Percentiles rank a stretch among this genome's conserved stretches.
Conservation (phyloP, 495 filamentous ascomycete species). For the Penicillium crystallinum region DNA sequence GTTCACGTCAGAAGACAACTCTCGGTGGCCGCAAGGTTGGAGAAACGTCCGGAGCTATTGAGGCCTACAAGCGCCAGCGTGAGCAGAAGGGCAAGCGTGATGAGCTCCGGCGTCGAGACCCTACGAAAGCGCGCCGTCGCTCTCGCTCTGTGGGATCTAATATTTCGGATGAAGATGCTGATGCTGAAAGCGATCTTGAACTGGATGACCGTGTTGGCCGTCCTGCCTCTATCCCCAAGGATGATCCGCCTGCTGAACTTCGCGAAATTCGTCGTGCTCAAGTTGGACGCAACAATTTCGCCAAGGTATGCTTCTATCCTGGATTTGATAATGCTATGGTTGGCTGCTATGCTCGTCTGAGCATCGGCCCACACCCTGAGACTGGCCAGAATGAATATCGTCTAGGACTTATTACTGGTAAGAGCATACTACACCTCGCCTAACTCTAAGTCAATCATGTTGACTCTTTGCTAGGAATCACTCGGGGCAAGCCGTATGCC, state of each 20-base stretch:
- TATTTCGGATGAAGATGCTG: constrained; percentile 59
- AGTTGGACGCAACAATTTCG: constrained; percentile 75
- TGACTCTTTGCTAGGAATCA: constrained; percentile 58
- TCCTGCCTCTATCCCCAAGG: constrained; percentile 39
- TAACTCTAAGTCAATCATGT: neutral
- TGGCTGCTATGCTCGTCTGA: constrained; percentile 76
- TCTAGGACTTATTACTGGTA: constrained; percentile 81
- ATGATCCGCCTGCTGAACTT: constrained; percentile 63
- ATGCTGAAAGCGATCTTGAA: constrained; percentile 75
- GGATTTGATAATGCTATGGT: constrained; percentile 76
- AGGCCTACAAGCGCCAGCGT: constrained; percentile 76
- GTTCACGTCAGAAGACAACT: constrained; percentile 73
- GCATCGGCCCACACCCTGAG: constrained; percentile 63
- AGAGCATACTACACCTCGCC: constrained; percentile 4
- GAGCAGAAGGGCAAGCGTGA: constrained; percentile 70
- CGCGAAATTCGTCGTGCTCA: constrained; percentile 75
- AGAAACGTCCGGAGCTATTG: constrained; percentile 69
- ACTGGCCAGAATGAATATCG: constrained; percentile 72
- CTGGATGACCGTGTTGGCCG: constrained; percentile 54
- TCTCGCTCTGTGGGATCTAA: constrained; percentile 46
- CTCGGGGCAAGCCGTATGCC: constrained; percentile 70
- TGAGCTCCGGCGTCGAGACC: constrained; percentile 65
- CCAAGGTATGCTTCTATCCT: constrained; percentile 83
- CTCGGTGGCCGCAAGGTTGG: constrained; percentile 73
- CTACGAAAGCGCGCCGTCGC: constrained; percentile 46